Base-by-base conservation (phyloP, 164 flowering plant genomes). In the Sedum album region DNA sequence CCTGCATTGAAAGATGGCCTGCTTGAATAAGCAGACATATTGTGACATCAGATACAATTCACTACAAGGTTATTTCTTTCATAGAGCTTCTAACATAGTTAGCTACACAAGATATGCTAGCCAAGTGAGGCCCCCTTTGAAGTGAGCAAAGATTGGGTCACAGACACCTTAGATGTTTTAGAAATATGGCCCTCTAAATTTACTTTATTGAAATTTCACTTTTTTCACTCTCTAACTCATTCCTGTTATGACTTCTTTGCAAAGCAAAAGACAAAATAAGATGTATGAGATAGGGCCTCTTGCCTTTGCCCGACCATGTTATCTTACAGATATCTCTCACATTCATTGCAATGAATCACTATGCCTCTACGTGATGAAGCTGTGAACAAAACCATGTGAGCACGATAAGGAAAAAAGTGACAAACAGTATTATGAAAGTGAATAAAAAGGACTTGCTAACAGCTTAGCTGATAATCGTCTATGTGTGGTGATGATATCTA, bases 261-360 rank as follows among this genome's bases (percentile, higher is more conserved):
- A 53, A 51, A 51, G 57, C 57, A 51, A 51, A 51, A 53, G 60
- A 53, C 60, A 53, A 53, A 53, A 6, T 30, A 21, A 49, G 55
- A 49, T 49, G n/a, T 49, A 49, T 49, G 30, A 53, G 60, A 53
- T 53, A 53, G 26, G 28, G 23, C 20, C 33, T 28, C 3, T 57
- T 57, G 62, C 20, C 62, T 26, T 57, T 28, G 62, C 62, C 62
- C 62, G n/a, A 57, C 62, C 62, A 26, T 57, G 62, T 57, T 57
- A 57, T 57, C 62, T 57, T 57, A 20, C 20, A 13, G 6, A 25
- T 28, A 57, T 57, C 31, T 57, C 62, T 57, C 33, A 28, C 20
- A 57, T 57, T 53, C 60, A 53, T 53, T 53, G 57, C 57, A 5
- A 49, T 49, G 57, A 49, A 21, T 49, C 25, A 49, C 28, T 23